Base-by-base conservation (phyloP, 441 rosid genomes). In the Adansonia gregorii region DNA sequence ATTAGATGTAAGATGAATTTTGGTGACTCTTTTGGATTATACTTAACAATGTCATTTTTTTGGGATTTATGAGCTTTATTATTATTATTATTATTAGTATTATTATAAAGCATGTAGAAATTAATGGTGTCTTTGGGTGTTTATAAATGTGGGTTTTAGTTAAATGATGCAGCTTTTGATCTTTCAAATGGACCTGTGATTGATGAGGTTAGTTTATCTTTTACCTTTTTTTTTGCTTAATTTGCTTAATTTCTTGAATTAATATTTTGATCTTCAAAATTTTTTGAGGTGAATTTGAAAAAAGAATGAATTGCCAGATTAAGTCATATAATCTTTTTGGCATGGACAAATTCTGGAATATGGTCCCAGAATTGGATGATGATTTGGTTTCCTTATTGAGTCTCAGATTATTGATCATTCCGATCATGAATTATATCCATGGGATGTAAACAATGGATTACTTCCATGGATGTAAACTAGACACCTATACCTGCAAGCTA, bases 131-230 rank as follows among this genome's bases (percentile, higher is more conserved):
- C 54, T 76, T 43, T 49, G 72, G 41, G 58, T 60, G 73, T 43
- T 27, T 79, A 71, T 64, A 54, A 61, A 43, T 73, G 56, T 73
- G 51, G 72, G 24, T 72, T 81, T 76, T 75, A 93, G 98, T 82
- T 95, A 58, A 93, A 92, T 77, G 99, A 95, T 82, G 99, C 99
- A 6, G 97, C 99, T 58, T 95, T 95, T 80, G 97, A 95, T 88
- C 92, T 95, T 74, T 93, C 99, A 31, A 95, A 88, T 79, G 99
- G 98, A 73, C 90, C 93, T 0, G 90, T 93, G 59, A 67, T 87
- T 58, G 88, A 91, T 76, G 96, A 95, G 99, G 98, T 92, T 69
- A 72, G 90, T 80, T 27, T 67, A 2, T 65, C 66, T 55, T 63
- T 54, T 48, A n/a, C 63, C 66, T 6, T 5, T 71, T 8, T 9